Evolutionary conservation across 1,139 yeast genomes (phyloP), one percentile per base, ranked within the genome.

Genomic region (Yamadazyma diddensiae): DNA sequence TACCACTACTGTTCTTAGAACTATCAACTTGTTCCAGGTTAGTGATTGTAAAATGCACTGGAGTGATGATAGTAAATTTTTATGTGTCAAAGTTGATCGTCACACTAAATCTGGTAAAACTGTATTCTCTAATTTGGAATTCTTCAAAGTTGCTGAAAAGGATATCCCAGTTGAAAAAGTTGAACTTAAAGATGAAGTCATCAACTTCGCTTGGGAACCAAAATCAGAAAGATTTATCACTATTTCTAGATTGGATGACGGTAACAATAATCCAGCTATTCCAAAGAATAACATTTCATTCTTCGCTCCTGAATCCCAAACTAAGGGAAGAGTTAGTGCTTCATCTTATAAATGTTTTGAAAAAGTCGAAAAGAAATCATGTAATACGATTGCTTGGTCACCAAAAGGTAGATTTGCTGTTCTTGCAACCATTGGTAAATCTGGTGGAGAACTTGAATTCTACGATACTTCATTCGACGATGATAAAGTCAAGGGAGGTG

Each of bases 191-290:
- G 97, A 94, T 44, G 82, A 86, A 39, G 90, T 88, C 31, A 65
- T 84, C 39, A 83, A 82, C 58, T 85, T 94, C 62, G 90, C 88
- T 35, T 94, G 97, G 97, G 98, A 94, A 65, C 97, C 98, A 51
- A 77, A 73, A 49, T 82, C 94, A 19, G 92, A 86, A 55, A 76
- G 96, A 57, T 90, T 92, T 50, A 79, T 85, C 39, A 76, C 83
- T 33, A 80, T 92, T 50, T 79, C 95, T 21, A 67, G 78, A 46
- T 74, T 78, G 43, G 81, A 75, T 43, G 73, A 67, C 46, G 79
- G 79, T 41, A 69, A 70, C 42, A 71, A 72, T 51, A 82, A 83
- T 52, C 78, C 83, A 33, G 77, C 92, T 25, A 70, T 81, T 47
- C 79, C 90, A 41, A 77, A 76, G 56, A 86, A 86, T 54, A 73